Percentiles rank a stretch among this genome's conserved stretches.
These are phyloP conservation scores for Euphorbia lathyris DNA, from an alignment of 345 rosid species.

Conservation along the genomic window DNA sequence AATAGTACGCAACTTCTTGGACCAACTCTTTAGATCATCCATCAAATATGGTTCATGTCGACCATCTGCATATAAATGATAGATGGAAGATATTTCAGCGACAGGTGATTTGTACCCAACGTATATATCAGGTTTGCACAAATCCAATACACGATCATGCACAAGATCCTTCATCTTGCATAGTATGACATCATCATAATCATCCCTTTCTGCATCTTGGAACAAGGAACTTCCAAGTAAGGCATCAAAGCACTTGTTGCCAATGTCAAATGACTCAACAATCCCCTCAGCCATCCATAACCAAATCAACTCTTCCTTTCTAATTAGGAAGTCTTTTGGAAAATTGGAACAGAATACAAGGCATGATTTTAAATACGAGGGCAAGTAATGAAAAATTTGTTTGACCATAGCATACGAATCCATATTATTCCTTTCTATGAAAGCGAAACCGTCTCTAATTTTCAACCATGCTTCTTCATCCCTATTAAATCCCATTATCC, in stretches of 20 bases:
- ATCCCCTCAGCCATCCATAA: slow-evolving; percentile 14
- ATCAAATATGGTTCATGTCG: no score
- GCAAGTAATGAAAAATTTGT: slow-evolving; percentile 7
- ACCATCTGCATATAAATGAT: no score
- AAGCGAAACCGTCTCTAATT: slow-evolving; percentile 4
- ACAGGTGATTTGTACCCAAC: no score
- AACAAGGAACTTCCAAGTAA: slow-evolving; percentile 24
- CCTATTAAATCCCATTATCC: neutral
- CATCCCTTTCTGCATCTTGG: slow-evolving; percentile 16
- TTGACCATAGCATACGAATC: neutral
- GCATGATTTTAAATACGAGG: slow-evolving; percentile 1
- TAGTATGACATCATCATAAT: neutral
- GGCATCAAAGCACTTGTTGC: slow-evolving; percentile 18
- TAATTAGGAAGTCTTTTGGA: neutral
- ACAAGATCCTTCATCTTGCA: slow-evolving; percentile 32
- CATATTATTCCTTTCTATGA: neutral
- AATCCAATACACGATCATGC: slow-evolving; percentile 21
- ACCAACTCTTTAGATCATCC: no score
- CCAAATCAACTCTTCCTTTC: neutral
- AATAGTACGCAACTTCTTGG: no score
- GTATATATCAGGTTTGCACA: slow-evolving; percentile 10
- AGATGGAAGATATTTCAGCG: neutral
- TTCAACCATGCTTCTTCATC: slow-evolving; percentile 3
- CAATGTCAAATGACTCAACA: neutral
- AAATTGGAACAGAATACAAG: slow-evolving; percentile 9